These are phyloP conservation scores for Yamadazyma sp. DNA, from an alignment of 1,139 yeast genomes.

Conservation along the genomic window DNA sequence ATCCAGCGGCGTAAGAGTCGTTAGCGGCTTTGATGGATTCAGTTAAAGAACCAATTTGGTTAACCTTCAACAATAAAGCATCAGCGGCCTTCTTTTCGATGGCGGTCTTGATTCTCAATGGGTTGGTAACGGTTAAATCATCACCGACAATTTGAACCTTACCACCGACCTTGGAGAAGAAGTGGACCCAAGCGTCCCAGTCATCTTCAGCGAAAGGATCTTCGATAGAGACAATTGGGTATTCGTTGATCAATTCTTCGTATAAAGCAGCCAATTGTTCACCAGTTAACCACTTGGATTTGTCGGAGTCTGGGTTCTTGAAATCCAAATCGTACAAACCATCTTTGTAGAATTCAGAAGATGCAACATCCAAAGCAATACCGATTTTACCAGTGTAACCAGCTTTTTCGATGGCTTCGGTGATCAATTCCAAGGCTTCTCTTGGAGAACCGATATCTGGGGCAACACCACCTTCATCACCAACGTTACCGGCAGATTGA, in stretches of 20 bases:
- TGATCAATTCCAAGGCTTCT: constrained; percentile 93
- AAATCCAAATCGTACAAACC: constrained; percentile 96
- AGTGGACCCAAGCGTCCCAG: constrained; percentile 96
- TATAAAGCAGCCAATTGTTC: constrained; percentile 81
- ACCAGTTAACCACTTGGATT: constrained; percentile 87
- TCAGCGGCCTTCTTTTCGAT: constrained; percentile 92
- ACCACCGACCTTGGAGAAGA: constrained; percentile 67
- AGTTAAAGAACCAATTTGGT: constrained; percentile 89
- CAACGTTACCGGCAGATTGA: constrained; percentile 96
- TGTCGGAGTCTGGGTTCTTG: constrained; percentile 91
- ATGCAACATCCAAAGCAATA: constrained; percentile 93
- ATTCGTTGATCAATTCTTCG: constrained; percentile 72
- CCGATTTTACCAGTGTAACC: constrained; percentile 90
- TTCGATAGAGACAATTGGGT: constrained; percentile 96
- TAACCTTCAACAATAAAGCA: constrained; percentile 91
- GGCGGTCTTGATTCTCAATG: constrained; percentile 87
- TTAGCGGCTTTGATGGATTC: constrained; percentile 93
- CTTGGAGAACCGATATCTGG: constrained; percentile 90
- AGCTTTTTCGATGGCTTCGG: constrained; percentile 81
- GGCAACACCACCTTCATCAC: constrained; percentile 99
- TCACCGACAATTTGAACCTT: constrained; percentile 90
- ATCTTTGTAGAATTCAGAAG: constrained; percentile 94
- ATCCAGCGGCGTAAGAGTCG: constrained; percentile 85
- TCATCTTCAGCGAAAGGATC: constrained; percentile 99
- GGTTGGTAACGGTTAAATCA: constrained; percentile 98